phyloP scores from a whole-genome alignment of 352 stramenopile species.

The Pythium chondricola region DNA sequence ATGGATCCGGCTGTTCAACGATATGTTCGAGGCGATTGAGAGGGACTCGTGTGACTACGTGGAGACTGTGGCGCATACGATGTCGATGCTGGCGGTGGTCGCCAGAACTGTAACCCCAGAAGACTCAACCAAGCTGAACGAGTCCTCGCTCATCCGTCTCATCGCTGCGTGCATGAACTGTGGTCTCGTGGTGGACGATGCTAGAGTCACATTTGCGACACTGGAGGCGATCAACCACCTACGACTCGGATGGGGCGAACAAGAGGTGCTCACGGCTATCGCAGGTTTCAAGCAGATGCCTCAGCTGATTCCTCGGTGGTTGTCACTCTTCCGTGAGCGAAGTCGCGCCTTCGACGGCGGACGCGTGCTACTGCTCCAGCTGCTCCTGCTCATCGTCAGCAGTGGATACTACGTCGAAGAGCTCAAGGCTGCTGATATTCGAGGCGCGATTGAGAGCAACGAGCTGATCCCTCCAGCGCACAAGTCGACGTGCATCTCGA shows the following conservation, averaged over 20 bases:
- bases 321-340: slow-evolving; percentile 30
- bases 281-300: slow-evolving; percentile 11
- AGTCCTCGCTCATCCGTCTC: neutral
- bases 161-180: too few relatives aligned
- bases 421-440: slow-evolving; percentile 44
- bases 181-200: too few relatives aligned
- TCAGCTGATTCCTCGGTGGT: slow-evolving; percentile 26
- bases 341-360: slow-evolving; percentile 17
- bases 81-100: slow-evolving; percentile 6
- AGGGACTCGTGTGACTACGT: too few relatives aligned
- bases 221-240: slow-evolving; percentile 5
- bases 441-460: slow-evolving; percentile 53
- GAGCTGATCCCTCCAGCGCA: slow-evolving; percentile 35
- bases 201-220: too few relatives aligned
- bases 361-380: slow-evolving; percentile 38
- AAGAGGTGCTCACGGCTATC: slow-evolving; percentile 23
- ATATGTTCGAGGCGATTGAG: too few relatives aligned
- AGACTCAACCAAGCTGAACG: too few relatives aligned
- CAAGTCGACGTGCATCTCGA: slow-evolving; percentile 50
- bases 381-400: slow-evolving; percentile 51
- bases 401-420: slow-evolving; percentile 43
- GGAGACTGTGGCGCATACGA: slow-evolving; percentile 1
- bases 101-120: too few relatives aligned
- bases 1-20: slow-evolving; percentile 6
- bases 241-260: slow-evolving; percentile 21